Evolutionary conservation across 768 basidiomycete genomes (phyloP).

Genomic region (Dendrothele bispora): DNA sequence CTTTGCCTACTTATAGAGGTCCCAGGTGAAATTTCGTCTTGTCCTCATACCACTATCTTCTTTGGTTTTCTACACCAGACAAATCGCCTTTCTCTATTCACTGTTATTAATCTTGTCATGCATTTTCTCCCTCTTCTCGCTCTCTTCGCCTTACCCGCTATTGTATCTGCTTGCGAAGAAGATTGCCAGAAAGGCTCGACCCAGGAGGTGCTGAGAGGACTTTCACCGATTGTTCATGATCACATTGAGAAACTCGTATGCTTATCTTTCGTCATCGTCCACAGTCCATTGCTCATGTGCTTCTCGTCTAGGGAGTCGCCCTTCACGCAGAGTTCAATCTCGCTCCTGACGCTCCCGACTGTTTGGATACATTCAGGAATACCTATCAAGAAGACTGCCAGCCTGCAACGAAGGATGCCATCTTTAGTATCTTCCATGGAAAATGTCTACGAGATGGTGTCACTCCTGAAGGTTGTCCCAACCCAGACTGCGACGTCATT

Average conservation of each 20-base stretch:
- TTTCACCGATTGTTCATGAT: slow-evolving; percentile 41
- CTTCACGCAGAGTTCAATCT: slow-evolving; percentile 7
- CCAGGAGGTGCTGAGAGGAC: too few species aligned
- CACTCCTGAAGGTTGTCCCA: slow-evolving; percentile 72
- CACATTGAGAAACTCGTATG: slow-evolving; percentile 38
- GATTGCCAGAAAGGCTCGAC: slow-evolving; percentile 66
- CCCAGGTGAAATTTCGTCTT: too few species aligned
- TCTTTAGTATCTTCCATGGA: slow-evolving; percentile 77
- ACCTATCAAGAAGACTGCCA: slow-evolving; percentile 48
- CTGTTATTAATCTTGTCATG: too few species aligned
- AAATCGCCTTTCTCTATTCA: too few species aligned
- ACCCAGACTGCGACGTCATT: slow-evolving; percentile 75
- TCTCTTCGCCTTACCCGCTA: slow-evolving; percentile 29
- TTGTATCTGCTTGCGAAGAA: slow-evolving; percentile 64
- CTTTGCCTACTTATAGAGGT: too few species aligned
- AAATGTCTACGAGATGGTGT: slow-evolving; percentile 59
- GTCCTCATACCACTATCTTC: too few species aligned
- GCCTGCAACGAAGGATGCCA: slow-evolving; percentile 46
- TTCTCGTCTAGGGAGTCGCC: slow-evolving; percentile 8
- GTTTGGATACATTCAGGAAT: slow-evolving; percentile 33
- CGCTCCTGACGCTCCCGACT: not conserved
- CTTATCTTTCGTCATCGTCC: not conserved
- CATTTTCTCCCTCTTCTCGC: slow-evolving; percentile 18
- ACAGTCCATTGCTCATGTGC: not conserved
- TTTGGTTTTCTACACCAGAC: too few species aligned